Evolutionary conservation across 768 basidiomycete genomes (phyloP), one percentile per base, ranked within the genome.

Genomic region (Boletellus emodensis): DNA sequence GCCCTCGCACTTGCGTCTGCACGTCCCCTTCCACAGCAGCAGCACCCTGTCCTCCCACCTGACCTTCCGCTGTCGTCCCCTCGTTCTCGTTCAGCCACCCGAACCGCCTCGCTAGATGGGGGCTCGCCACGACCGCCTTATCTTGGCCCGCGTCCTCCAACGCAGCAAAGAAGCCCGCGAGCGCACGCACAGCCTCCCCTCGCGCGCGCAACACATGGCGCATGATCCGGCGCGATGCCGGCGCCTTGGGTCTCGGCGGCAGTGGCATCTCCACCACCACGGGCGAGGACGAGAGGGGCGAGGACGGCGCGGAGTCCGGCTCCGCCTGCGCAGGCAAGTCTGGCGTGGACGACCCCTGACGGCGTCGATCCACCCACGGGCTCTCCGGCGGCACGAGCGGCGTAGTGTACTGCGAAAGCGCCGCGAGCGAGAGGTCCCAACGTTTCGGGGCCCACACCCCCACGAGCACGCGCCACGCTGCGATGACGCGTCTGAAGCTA

Each of bases 401-500:
- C 14, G 77, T 81, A 8, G 80, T 88, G 64, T 90, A 91, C 49
- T 80, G 83, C 13, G 83, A 75, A 44, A 95, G 77, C 3, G 87
- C 82, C n/a, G 80, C 63, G 22, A 88, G 66, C 5, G 90, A 80
- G 39, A 94, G 73, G 56, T 96, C 94, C 84, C 85, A 90, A 40
- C 72, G 74, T 64, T 81, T 84, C 6, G 94, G 94, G 1, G 80
- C 78, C 96, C 96, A 98, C 12, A 98, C 83, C 7, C 94, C 96
- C 55, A 97, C 81, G 13, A 99, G 79, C n/a, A 96, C 84, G 47
- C 92, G 85, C 94, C 95, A 99, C n/a, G 94, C 84, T 6, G 94
- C 90, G 15, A 87, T 76, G 42, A 95, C 78, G 37, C 88, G 89
- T 69, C 94, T 95, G 43, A 84, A 81, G 28, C 93, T 93, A 61